Base-by-base conservation (phyloP, 78 protist genomes). In the Bigelowiella natans region DNA sequence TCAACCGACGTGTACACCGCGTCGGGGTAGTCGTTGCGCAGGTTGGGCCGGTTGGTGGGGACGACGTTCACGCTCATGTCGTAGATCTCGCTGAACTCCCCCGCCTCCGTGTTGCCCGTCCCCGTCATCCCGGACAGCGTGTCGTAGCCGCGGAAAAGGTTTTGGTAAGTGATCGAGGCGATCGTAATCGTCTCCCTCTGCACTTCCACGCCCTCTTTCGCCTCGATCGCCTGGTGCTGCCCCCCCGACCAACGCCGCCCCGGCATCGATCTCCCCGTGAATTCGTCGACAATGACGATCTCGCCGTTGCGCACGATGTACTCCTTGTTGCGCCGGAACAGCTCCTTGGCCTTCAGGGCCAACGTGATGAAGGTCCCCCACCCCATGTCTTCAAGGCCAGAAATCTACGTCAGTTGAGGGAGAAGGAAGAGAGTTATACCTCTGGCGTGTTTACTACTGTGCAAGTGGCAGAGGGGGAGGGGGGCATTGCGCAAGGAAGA, bases 81-180 rank as follows among this genome's bases (percentile, higher is more conserved):
- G 18, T 51, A 51, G 7, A 51, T 51, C 73, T 51, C 73, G 18
- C 18, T 26, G 73, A 51, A 51, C 73, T 51, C 73, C 7, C 73
- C 39, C 28, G 38, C 39, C 90, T 91, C 93, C 7, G 90, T 39
- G 18, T 29, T 26, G 38, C 90, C 93, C 0, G 93, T 91, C 39
- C 93, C 93, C 39, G 93, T 38, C 93, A 91, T 91, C 38, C 90
- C 84, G 1, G 90, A 28, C 84, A 91, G 90, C 93, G 0, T 63
- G 26, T 29, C 1, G 91, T 26, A 88, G 37, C 40, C 87, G 7
- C 37, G 1, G 91, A 89, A 89, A 18, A 89, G 91, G 31, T 51
- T 51, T 18, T 91, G 93, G 88, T 91, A 91, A 36, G 93, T 87
- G 40, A 91, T 83, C 2, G 90, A 64, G 29, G 93, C 93, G 31